These are phyloP conservation scores for Anethum foeniculum DNA, from an alignment of 140 eudicot species.

Conservation along the genomic window DNA sequence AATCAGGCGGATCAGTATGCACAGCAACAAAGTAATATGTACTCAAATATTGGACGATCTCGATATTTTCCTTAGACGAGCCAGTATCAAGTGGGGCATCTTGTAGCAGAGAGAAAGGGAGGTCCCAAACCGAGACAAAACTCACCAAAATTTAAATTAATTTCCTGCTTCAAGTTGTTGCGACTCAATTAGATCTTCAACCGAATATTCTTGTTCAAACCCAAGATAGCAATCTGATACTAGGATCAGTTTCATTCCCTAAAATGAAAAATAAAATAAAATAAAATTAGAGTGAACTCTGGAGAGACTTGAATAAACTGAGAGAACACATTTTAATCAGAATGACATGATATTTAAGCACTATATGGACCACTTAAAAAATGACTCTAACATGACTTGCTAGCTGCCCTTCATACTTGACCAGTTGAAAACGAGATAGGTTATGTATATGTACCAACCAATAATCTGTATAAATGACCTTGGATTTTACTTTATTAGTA, in stretches of 20 bases:
- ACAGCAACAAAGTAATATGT: not conserved
- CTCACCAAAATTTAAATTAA: not conserved
- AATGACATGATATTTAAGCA: not conserved
- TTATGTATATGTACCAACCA: not conserved
- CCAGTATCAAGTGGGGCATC: not conserved
- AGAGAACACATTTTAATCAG: not conserved
- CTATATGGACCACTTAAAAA: not conserved
- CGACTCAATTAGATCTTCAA: constrained; percentile 36
- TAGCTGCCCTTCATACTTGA: not conserved
- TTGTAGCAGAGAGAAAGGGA: not conserved
- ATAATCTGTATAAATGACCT: not conserved
- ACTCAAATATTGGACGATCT: not conserved
- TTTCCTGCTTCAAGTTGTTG: constrained; percentile 8
- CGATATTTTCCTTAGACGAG: not conserved
- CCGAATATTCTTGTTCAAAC: constrained; percentile 60
- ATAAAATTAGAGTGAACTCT: not conserved
- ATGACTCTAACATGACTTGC: not conserved
- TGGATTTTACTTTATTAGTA: not conserved
- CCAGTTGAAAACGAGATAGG: not conserved
- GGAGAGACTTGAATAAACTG: not conserved
- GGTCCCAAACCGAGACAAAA: not conserved
- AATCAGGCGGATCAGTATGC: not conserved
- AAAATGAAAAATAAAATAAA: not conserved
- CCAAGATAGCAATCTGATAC: constrained; percentile 93
- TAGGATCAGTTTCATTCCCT: constrained; percentile 80